Evolutionary conservation across 805 yeast genomes (phyloP).

Genomic region (Clavispora asparagi): DNA sequence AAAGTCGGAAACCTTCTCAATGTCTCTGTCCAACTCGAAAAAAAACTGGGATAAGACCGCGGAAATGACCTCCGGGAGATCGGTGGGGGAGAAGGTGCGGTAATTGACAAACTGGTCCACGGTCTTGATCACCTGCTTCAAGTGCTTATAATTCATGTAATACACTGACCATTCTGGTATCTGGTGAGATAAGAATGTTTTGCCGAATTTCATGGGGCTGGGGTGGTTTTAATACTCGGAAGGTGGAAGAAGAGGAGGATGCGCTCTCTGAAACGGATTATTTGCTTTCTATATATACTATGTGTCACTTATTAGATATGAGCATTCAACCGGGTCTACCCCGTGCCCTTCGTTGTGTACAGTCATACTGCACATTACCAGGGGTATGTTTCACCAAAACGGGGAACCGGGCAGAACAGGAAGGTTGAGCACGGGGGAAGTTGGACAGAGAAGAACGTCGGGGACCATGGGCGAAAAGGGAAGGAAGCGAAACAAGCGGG

Average conservation of each 20-base stretch:
- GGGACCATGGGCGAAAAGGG: background rate
- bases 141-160: slow-evolving; percentile 79
- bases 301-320: background rate
- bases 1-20: slow-evolving; percentile 76
- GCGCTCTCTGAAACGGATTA: background rate
- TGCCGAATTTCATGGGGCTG: slow-evolving; percentile 68
- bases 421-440: background rate
- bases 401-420: background rate
- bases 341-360: background rate
- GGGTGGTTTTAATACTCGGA: background rate
- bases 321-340: background rate
- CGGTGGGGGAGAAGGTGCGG: slow-evolving; percentile 18
- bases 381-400: background rate
- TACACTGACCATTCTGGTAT: slow-evolving; percentile 88
- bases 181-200: slow-evolving; percentile 74
- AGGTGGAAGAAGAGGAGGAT: background rate
- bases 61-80: slow-evolving; percentile 32
- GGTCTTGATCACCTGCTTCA: slow-evolving; percentile 74
- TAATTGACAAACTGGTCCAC: slow-evolving; percentile 43
- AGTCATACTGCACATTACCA: background rate
- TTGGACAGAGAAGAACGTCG: too few relatives aligned
- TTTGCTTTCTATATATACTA: background rate
- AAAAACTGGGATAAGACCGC: slow-evolving; percentile 61
- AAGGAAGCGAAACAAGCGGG: background rate
- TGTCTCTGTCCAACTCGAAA: slow-evolving; percentile 71